Evolutionary conservation across 768 basidiomycete species (phyloP).

Genomic region (Clitopilus passeckerianus): DNA sequence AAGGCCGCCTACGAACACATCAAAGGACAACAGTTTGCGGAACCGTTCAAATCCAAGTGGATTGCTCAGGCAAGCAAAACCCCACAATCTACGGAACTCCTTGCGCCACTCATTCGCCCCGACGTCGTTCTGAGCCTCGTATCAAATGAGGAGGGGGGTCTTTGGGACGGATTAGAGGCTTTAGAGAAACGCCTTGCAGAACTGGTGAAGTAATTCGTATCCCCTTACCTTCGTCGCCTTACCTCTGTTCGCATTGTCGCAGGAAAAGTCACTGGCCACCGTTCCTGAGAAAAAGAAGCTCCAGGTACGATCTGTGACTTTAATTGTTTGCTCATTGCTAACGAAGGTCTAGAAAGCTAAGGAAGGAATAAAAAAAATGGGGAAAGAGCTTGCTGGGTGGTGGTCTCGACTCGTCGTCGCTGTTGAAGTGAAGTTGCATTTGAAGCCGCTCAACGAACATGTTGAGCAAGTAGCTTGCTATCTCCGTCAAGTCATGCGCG

Average conservation of each 20-base stretch:
- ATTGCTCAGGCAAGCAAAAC: no score
- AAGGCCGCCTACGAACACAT: neutral
- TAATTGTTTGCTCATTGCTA: no score
- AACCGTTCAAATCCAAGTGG: no score
- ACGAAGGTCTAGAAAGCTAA: no score
- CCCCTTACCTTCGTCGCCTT: neutral
- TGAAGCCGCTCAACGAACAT: neutral
- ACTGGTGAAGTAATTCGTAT: neutral
- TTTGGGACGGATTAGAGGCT: neutral
- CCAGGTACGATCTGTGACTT: no score
- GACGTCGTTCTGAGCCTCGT: constrained; percentile 1
- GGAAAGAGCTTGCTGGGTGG: no score
- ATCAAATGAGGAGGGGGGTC: neutral
- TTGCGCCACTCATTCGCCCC: neutral
- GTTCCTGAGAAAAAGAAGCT: neutral
- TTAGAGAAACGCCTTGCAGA: neutral
- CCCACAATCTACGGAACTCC: neutral
- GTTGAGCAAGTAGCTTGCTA: neutral
- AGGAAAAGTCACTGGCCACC: neutral
- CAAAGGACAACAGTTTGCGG: no score
- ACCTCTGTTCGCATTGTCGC: neutral
- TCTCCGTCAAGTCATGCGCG: neutral
- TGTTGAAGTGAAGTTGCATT: constrained; percentile 1
- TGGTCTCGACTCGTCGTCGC: neutral
- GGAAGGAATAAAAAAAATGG: no score